A percentile compares a stretch with the other conserved stretches of the same genome.
Conservation (phyloP, 176 grass and related monocot genomes). For the Musa acuminata region DNA sequence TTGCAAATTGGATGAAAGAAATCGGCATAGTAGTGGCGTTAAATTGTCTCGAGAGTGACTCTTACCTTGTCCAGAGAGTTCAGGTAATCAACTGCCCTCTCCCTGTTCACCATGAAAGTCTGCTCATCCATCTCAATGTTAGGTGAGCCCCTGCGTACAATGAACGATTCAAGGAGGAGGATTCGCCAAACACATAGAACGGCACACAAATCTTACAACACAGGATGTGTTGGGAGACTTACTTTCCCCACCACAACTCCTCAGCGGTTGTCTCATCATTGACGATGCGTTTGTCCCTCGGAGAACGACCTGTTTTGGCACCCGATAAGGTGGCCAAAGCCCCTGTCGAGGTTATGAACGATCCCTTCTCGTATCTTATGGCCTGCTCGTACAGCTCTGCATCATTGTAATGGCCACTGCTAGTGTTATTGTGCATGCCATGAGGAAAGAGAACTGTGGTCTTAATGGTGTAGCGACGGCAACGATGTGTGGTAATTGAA, state of each 20-base stretch:
- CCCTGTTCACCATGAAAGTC: slow-evolving; percentile 82
- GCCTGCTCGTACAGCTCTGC: slow-evolving; percentile 94
- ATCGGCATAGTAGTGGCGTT: too few relatives aligned
- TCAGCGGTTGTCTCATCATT: slow-evolving; percentile 55
- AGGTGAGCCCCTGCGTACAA: slow-evolving; percentile 58
- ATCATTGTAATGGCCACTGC: background rate
- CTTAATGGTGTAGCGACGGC: too few relatives aligned
- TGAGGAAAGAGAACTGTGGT: too few relatives aligned
- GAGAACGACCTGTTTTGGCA: slow-evolving; percentile 87
- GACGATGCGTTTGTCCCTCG: slow-evolving; percentile 83
- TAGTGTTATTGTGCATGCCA: too few relatives aligned
- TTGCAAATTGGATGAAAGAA: too few relatives aligned
- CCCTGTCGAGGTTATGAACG: slow-evolving; percentile 63
- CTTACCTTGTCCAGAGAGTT: slow-evolving; percentile 88
- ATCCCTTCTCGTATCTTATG: slow-evolving; percentile 93
- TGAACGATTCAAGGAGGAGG: background rate
- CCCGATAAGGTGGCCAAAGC: slow-evolving; percentile 86
- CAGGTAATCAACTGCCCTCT: slow-evolving; percentile 91
- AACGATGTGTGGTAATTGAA: too few relatives aligned
- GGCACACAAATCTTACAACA: too few relatives aligned
- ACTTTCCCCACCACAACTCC: slow-evolving; percentile 99
- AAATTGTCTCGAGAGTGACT: too few relatives aligned
- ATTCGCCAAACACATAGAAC: background rate
- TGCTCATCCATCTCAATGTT: slow-evolving; percentile 99
- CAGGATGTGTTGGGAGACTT: slow-evolving; percentile 22